Conservation (phyloP, 352 stramenopile species). For the Globisporangium carolinianum region DNA sequence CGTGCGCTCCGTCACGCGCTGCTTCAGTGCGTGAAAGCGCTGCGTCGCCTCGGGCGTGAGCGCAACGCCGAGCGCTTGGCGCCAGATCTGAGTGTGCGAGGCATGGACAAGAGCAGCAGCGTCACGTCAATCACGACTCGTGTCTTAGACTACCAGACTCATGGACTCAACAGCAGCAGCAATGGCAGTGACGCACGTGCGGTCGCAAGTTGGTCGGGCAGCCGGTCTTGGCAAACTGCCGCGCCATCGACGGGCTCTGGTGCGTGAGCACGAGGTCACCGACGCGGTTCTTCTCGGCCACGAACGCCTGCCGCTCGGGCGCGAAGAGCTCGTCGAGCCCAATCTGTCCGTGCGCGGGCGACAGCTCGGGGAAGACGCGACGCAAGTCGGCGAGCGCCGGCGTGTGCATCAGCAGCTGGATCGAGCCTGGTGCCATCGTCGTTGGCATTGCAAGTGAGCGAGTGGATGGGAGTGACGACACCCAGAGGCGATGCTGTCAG, state of each 20-base stretch:
- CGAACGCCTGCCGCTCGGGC: constrained; percentile 38
- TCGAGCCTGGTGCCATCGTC: constrained; percentile 31
- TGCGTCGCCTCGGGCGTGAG: constrained; percentile 24
- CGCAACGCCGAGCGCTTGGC: constrained; percentile 34
- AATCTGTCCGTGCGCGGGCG: constrained; percentile 43
- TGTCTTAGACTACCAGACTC: not conserved
- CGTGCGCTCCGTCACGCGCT: constrained; percentile 24
- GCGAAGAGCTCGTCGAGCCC: constrained; percentile 63
- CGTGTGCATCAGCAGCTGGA: constrained; percentile 47
- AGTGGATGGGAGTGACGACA: too few relatives aligned
- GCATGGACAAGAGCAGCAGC: not conserved
- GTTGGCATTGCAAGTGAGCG: too few relatives aligned
- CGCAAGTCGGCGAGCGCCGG: constrained; percentile 34
- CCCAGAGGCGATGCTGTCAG: not conserved
- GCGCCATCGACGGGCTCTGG: constrained; percentile 59
- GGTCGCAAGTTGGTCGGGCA: constrained; percentile 50
- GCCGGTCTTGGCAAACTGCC: constrained; percentile 74
- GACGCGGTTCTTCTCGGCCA: constrained; percentile 57
- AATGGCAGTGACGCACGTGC: constrained; percentile 18
- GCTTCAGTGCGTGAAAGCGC: constrained; percentile 45
- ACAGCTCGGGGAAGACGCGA: constrained; percentile 42
- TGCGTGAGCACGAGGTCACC: constrained; percentile 56
- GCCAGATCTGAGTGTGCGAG: constrained; percentile 32
- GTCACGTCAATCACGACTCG: not conserved
- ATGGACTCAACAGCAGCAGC: too few relatives aligned